Base-by-base conservation (phyloP, 2,329 filamentous ascomycete genomes). In the Fusarium drepaniforme region DNA sequence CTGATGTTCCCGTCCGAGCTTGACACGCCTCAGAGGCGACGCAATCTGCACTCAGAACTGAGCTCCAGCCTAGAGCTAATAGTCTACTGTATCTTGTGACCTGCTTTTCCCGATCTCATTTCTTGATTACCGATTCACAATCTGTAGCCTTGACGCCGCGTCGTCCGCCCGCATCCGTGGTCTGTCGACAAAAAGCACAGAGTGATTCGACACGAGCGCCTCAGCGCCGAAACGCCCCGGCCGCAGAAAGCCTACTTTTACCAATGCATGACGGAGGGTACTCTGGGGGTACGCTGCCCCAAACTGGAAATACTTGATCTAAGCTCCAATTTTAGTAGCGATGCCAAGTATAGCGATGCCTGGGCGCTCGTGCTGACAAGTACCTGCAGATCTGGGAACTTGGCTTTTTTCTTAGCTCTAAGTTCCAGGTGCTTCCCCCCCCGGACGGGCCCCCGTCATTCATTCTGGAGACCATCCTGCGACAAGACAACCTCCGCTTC, bases 301-400 rank as follows among this genome's bases (percentile, higher is more conserved):
- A 25, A 23, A 38, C 33, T 56, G 42, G 21, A 59, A 49, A 59
- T 62, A 67, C 74, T 63, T 69, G 68, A 12, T 12, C 12, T 2
- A 13, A 18, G 21, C 8, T 38, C 25, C 37, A 13, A 28, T 53
- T 42, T 53, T 60, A 53, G 65, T 46, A 49, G 33, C 15, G 23
- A 18, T 12, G 5, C 8, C 30, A 30, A 25, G 56, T 44, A 60
- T 37, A n/a, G n/a, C 67, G 28, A 67, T 72, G 49, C 49, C 33
- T 16, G 35, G 58, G 44, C 33, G 51, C 15, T 68, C 33, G 70
- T 72, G 75, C 60, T 57, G 8, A 51, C 44, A 69, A 42, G 73
- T 76, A 74, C 61, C 68, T 79, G 75, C 62, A 75, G 77, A 79
- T 79, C 77, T 68, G 69, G 59, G 68, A 78, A 78, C 77, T 79